These are phyloP conservation scores for Xylaria telfairii DNA, from an alignment of 495 filamentous ascomycete species.

Conservation along the genomic window DNA sequence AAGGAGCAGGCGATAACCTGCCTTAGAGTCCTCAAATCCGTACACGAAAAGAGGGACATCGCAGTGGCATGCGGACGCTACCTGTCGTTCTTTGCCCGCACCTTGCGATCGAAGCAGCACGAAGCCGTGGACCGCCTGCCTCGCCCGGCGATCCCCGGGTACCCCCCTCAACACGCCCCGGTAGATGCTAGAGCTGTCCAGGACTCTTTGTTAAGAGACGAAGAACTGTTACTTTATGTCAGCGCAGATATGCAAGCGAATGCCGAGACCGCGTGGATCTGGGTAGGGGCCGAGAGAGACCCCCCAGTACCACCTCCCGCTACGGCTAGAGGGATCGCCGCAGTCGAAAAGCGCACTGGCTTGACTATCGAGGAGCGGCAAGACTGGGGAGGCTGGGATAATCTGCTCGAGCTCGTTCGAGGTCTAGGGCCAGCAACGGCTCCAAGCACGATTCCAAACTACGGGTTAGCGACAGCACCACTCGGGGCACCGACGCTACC, in stretches of 20 bases:
- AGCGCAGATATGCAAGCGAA: constrained; percentile 91
- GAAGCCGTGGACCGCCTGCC: constrained; percentile 49
- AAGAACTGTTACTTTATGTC: constrained; percentile 88
- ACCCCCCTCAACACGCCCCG: constrained; percentile 32
- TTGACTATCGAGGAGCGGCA: constrained; percentile 56
- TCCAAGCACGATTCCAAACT: constrained; percentile 31
- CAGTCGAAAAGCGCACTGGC: constrained; percentile 36
- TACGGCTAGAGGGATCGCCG: constrained; percentile 31
- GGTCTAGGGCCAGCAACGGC: constrained; percentile 35
- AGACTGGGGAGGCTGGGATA: constrained; percentile 64
- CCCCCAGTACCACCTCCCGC: constrained; percentile 33
- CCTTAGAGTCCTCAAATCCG: constrained; percentile 69
- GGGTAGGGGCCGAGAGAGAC: constrained; percentile 70
- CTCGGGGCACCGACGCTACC: constrained; percentile 31
- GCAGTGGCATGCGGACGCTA: constrained; percentile 84
- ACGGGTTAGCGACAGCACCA: constrained; percentile 24
- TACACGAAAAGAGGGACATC: constrained; percentile 71
- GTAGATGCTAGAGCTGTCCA: constrained; percentile 39
- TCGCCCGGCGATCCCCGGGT: constrained; percentile 33
- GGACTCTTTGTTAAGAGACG: constrained; percentile 71
- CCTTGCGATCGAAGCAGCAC: constrained; percentile 64
- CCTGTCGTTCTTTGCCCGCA: constrained; percentile 79
- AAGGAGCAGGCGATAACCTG: constrained; percentile 75
- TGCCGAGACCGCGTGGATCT: constrained; percentile 82
- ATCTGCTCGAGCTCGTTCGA: constrained; percentile 48